Evolutionary conservation across 345 rosid genomes (phyloP).

Genomic region (Microthlaspi erraticum): DNA sequence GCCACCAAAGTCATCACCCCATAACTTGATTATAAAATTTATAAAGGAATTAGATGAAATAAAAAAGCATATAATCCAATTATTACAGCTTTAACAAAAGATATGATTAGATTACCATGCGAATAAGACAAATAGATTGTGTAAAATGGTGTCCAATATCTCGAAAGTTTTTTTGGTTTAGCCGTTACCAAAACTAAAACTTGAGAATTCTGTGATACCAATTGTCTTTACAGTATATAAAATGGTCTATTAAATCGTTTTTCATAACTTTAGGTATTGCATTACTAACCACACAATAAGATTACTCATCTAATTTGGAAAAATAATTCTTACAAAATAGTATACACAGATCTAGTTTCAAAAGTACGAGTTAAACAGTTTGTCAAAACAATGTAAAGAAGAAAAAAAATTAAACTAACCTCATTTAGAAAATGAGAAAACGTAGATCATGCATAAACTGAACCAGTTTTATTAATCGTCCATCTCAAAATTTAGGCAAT

Average conservation of each 20-base stretch:
- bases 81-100: constrained; percentile 17
- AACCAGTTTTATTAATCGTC: no score
- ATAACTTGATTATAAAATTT: constrained; percentile 10
- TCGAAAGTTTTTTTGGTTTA: constrained; percentile 13
- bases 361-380: no score
- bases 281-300: no score
- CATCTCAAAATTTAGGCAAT: no score
- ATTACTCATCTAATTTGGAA: no score
- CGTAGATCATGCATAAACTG: no score
- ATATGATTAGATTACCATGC: constrained; percentile 13
- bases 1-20: constrained; percentile 34
- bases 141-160: not conserved
- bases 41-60: constrained; percentile 4
- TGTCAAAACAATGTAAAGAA: no score
- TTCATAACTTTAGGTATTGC: not conserved
- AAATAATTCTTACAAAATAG: no score
- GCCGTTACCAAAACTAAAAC: not conserved
- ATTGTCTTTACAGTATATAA: not conserved
- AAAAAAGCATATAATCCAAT: constrained; percentile 14
- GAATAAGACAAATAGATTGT: constrained; percentile 10
- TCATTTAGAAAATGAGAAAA: no score
- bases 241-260: not conserved
- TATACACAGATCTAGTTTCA: no score
- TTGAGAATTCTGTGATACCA: not conserved
- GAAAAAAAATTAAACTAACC: no score